Base-by-base conservation (phyloP, 306 rosid genomes). In the Abrus precatorius region DNA sequence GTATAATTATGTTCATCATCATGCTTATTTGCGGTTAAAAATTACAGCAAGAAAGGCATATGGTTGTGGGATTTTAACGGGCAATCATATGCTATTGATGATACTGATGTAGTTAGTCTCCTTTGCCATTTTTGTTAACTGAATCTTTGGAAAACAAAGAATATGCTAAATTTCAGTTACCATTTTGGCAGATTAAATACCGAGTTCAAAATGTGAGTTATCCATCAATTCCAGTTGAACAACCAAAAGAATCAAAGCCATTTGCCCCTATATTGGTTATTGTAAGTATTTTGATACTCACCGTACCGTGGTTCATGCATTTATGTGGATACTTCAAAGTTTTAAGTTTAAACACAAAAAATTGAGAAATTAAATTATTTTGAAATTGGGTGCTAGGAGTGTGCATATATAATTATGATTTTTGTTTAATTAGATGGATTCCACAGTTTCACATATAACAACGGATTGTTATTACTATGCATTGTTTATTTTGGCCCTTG, bases 241-340 rank as follows among this genome's bases (percentile, higher is more conserved):
- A 85, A 76, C 92, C 91, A 60, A 68, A 88, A 79, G 92, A 92
- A 6, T 83, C 88, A 61, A 90, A 89, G 82, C 89, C 98, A 47
- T 93, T 91, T 86, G 90, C 98, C 29, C 95, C 93, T 27, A 91
- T 91, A 93, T 47, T 86, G 82, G 61, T 93, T 43, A 90, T 80
- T 47, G 98, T 91, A 86, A 84, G 94, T 83, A 77, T 32, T 76
- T 50, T 75, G 48, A 60, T 41, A 9, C 5, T 62, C 28, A 62
- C 45, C 20, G 2, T 45, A 30, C 41, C 52, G 28, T 32, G 14
- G 44, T 68, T 67, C 45, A 8, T 45, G 13, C 41, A 52, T 60
- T 60, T 52, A 6, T 50, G 2, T 66, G 73, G 12, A 47, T 54
- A 20, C 34, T 20, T 20, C 20, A 20, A 20, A 20, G 20, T 20